Conservation (phyloP, 2,329 filamentous ascomycete genomes). For the Ophiostoma tasmaniense region DNA sequence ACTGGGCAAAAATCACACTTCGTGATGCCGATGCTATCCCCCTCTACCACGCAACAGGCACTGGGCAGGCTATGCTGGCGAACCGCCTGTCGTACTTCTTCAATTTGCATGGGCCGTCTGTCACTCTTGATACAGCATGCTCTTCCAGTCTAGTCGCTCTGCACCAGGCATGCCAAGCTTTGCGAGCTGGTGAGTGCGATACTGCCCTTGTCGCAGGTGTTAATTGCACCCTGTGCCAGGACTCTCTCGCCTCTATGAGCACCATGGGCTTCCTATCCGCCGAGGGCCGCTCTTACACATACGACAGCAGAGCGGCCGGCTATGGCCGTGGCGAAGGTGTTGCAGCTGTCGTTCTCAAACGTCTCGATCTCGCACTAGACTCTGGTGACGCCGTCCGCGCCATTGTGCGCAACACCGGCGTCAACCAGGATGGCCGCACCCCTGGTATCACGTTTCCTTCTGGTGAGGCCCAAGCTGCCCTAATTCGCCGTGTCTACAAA, state of each 20-base stretch:
- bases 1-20: slow-evolving; percentile 24
- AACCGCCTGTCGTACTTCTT: slow-evolving; percentile 37
- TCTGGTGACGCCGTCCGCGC: slow-evolving; percentile 30
- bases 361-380: slow-evolving; percentile 30
- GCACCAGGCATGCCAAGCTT: slow-evolving; percentile 30
- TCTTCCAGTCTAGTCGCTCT: slow-evolving; percentile 35
- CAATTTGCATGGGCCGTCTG: slow-evolving; percentile 34
- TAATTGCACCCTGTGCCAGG: slow-evolving; percentile 22
- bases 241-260: slow-evolving; percentile 35
- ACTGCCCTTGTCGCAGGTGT: slow-evolving; percentile 22
- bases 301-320: slow-evolving; percentile 36
- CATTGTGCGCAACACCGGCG: slow-evolving; percentile 25
- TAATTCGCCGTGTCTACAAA: slow-evolving; percentile 19
- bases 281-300: slow-evolving; percentile 25
- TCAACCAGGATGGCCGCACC: slow-evolving; percentile 22
- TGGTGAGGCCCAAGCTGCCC: slow-evolving; percentile 24
- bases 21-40: slow-evolving; percentile 22
- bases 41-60: slow-evolving; percentile 31
- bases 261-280: slow-evolving; percentile 38
- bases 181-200: slow-evolving; percentile 21
- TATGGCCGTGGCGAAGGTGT: slow-evolving; percentile 44
- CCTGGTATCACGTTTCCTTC: slow-evolving; percentile 21
- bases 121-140: slow-evolving; percentile 40
- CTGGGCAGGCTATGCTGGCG: slow-evolving; percentile 28
- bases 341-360: slow-evolving; percentile 37